These are phyloP conservation scores for Heterobasidion occidentale DNA, from an alignment of 1,284 basidiomycete genomes.

Conservation along the genomic window DNA sequence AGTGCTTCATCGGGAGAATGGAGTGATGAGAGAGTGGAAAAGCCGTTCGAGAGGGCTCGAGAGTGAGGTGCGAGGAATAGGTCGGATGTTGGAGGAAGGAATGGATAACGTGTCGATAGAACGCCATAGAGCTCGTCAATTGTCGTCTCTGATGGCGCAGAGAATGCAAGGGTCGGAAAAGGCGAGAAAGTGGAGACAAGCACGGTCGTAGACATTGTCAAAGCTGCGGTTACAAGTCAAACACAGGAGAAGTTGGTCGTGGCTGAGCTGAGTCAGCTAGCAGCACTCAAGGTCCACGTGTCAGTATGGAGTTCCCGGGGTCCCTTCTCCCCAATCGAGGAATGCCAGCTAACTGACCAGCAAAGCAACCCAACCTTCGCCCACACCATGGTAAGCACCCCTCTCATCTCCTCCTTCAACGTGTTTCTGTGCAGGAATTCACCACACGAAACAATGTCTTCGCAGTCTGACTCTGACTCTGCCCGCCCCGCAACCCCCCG, in stretches of 20 bases:
- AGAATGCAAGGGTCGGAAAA: constrained; percentile 64
- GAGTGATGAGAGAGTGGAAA: constrained; percentile 38
- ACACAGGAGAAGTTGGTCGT: neutral
- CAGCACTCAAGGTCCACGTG: neutral
- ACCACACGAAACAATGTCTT: neutral
- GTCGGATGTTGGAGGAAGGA: constrained; percentile 41
- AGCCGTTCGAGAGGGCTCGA: constrained; percentile 35
- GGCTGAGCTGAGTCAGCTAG: neutral
- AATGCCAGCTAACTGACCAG: constrained; percentile 2
- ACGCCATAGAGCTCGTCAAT: constrained; percentile 44
- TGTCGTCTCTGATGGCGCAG: constrained; percentile 42
- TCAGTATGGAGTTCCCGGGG: neutral
- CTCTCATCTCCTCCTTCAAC: neutral
- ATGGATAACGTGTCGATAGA: constrained; percentile 49
- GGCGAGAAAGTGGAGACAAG: constrained; percentile 72
- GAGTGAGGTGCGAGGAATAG: constrained; percentile 47
- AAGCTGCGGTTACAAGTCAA: neutral
- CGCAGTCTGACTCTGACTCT: constrained; percentile 28
- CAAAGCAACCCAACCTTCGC: constrained; percentile 1
- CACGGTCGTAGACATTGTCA: constrained; percentile 39
- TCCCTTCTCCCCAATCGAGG: neutral
- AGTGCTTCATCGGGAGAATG: constrained; percentile 23
- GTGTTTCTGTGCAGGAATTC: too few relatives aligned
- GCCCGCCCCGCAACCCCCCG: constrained; percentile 17
- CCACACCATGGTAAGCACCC: constrained; percentile 9